These are phyloP conservation scores for Danielia reshetovae DNA, from an alignment of 805 yeast species.

Conservation along the genomic window DNA sequence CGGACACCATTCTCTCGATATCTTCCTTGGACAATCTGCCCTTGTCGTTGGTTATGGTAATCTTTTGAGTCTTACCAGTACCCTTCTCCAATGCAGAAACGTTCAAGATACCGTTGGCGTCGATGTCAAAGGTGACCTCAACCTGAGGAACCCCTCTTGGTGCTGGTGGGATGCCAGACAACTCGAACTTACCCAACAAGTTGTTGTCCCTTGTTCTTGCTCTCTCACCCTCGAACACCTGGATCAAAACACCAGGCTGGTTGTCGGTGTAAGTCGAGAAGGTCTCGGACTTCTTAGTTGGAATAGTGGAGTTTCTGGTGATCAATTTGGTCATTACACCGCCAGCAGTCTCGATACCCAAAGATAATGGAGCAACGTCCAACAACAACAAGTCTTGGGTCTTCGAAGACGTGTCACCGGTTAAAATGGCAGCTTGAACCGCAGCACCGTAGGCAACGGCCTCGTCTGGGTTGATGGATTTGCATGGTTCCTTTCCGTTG, in stretches of 20 bases:
- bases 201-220: slow-evolving; percentile 92
- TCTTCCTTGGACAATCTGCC: slow-evolving; percentile 93
- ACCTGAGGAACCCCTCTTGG: slow-evolving; percentile 92
- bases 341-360: slow-evolving; percentile 96
- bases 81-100: slow-evolving; percentile 90
- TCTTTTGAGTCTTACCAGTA: slow-evolving; percentile 87
- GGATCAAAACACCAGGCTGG: slow-evolving; percentile 92
- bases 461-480: slow-evolving; percentile 96
- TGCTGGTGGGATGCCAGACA: slow-evolving; percentile 83
- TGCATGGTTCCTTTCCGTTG: slow-evolving; percentile 96
- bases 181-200: slow-evolving; percentile 80
- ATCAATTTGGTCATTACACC: slow-evolving; percentile 96
- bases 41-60: slow-evolving; percentile 89
- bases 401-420: slow-evolving; percentile 95
- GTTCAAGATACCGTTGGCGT: slow-evolving; percentile 83
- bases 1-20: slow-evolving; percentile 96
- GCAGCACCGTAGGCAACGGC: slow-evolving; percentile 99
- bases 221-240: slow-evolving; percentile 96
- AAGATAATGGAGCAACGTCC: slow-evolving; percentile 90
- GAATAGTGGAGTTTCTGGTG: slow-evolving; percentile 92
- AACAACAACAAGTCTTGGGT: slow-evolving; percentile 88
- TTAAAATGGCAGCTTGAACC: slow-evolving; percentile 93
- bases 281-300: slow-evolving; percentile 91
- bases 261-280: slow-evolving; percentile 96
- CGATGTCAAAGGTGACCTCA: slow-evolving; percentile 84